Evolutionary conservation across 2,329 filamentous ascomycete species (phyloP).

Genomic region (Exophiala sideris): DNA sequence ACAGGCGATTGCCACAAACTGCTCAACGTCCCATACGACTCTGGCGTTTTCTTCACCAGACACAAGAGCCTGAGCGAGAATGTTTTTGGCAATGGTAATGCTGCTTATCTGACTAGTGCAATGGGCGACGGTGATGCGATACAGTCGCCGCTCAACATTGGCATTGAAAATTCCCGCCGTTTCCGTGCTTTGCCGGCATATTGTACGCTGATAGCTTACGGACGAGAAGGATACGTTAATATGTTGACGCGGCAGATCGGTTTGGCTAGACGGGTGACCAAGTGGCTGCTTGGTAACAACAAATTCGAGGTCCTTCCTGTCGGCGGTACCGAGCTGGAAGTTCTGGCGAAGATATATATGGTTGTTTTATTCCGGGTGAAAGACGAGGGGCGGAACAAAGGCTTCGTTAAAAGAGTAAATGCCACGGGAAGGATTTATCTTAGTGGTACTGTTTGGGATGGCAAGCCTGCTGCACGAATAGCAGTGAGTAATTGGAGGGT

Average conservation of each 20-base stretch:
- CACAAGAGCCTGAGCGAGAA: slow-evolving; percentile 55
- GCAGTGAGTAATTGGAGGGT: slow-evolving; percentile 84
- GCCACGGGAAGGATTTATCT: slow-evolving; percentile 72
- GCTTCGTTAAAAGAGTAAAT: slow-evolving; percentile 71
- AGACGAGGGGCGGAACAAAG: slow-evolving; percentile 60
- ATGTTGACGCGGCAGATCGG: slow-evolving; percentile 71
- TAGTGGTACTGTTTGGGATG: slow-evolving; percentile 75
- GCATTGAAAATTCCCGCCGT: slow-evolving; percentile 84
- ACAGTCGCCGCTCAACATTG: slow-evolving; percentile 80
- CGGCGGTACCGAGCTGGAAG: slow-evolving; percentile 35
- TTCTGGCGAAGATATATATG: slow-evolving; percentile 59
- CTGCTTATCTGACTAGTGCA: slow-evolving; percentile 59
- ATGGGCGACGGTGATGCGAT: slow-evolving; percentile 45
- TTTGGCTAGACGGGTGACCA: slow-evolving; percentile 66
- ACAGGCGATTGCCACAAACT: slow-evolving; percentile 85
- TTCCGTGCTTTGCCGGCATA: slow-evolving; percentile 91
- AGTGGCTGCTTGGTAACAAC: slow-evolving; percentile 58
- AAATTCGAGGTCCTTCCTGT: slow-evolving; percentile 65
- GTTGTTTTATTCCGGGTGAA: slow-evolving; percentile 75
- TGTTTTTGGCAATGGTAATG: slow-evolving; percentile 80
- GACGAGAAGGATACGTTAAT: slow-evolving; percentile 62
- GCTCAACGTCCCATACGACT: slow-evolving; percentile 94
- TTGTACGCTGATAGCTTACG: slow-evolving; percentile 72
- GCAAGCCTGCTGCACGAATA: slow-evolving; percentile 70
- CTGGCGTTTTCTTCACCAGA: slow-evolving; percentile 80